Base-by-base conservation (phyloP, 202 grass and related monocot genomes). In the Hordeum pubiflorum region DNA sequence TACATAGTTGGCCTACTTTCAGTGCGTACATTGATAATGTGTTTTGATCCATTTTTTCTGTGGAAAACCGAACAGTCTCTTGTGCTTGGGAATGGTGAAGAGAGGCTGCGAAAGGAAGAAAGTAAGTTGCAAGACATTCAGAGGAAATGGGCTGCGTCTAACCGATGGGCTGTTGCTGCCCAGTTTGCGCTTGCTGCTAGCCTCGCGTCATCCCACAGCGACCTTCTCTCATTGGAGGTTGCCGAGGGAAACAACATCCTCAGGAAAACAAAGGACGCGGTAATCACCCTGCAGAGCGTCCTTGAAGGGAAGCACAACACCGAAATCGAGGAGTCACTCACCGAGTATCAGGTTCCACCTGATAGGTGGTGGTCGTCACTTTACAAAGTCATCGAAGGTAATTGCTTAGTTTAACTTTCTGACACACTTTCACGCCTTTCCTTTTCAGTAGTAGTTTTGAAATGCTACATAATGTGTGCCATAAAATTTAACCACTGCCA, bases 351-450 rank as follows among this genome's bases (percentile, higher is more conserved):
- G 57, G 85, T 93, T 71, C 88, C 92, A 60, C 41, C 83, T 82
- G 91, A 93, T 50, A 83, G 92, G 75, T 99, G 97, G 97, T 99
- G 97, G 97, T 96, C 97, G 21, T 93, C 97, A 46, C 91, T 99
- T 70, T 99, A 96, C 88, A 99, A 86, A 90, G 83, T 99, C 37
- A 79, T 99, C 9, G 92, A 99, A 99, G 92, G 96, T 99, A 94
- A n/a, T 44, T 78, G 46, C 56, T 56, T 13, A 76, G 13, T 82
- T 79, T 80, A 9, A 26, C 10, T 40, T 65, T 46, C 38, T 79
- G 78, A 52, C 54, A 52, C 10, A 14, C 4, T 40, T 69, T 29
- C 67, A 36, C 36, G 44, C 43, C 5, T 21, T 39, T 70, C 41
- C 50, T 17, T 59, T 81, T 74, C 18, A 32, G 2, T 32, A 40